Evolutionary conservation across 2,329 filamentous ascomycete genomes (phyloP).

Genomic region (Tolypocladium inflatum): DNA sequence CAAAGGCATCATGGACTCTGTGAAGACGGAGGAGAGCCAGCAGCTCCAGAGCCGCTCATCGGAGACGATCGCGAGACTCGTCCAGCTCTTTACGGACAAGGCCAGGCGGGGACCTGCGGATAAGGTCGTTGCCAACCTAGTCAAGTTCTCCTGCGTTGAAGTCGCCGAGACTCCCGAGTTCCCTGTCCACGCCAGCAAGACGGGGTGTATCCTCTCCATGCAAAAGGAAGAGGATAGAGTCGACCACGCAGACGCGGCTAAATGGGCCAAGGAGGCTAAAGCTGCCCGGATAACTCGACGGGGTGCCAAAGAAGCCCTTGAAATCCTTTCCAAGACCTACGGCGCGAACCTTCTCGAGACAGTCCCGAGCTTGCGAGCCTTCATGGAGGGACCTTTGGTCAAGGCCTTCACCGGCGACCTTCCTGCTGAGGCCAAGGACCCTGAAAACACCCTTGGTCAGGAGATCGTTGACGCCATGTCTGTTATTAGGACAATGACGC

Average conservation of each 20-base stretch:
- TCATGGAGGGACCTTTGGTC: constrained; percentile 75
- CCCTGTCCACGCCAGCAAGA: constrained; percentile 68
- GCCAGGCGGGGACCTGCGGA: constrained; percentile 80
- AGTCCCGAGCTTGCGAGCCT: constrained; percentile 69
- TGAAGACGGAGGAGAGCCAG: constrained; percentile 88
- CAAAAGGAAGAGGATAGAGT: constrained; percentile 95
- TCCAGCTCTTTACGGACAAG: constrained; percentile 75
- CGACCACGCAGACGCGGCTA: constrained; percentile 83
- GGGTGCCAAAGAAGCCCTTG: constrained; percentile 87
- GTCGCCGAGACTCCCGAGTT: constrained; percentile 97
- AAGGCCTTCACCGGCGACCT: constrained; percentile 65
- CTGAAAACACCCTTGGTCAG: constrained; percentile 71
- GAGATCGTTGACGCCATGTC: constrained; percentile 92
- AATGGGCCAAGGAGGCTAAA: constrained; percentile 82
- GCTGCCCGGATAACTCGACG: constrained; percentile 83
- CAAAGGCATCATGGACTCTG: constrained; percentile 96
- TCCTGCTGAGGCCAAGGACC: constrained; percentile 62
- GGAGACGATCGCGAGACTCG: constrained; percentile 70
- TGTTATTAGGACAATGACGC: constrained; percentile 82
- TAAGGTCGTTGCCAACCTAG: constrained; percentile 89
- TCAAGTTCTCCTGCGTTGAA: constrained; percentile 97
- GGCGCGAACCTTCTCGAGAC: constrained; percentile 68
- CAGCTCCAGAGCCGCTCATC: constrained; percentile 84
- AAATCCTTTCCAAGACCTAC: constrained; percentile 75
- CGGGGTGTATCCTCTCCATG: constrained; percentile 77